Base-by-base conservation (phyloP, 2,329 filamentous ascomycete species). In the Neopestalotiopsis sp. region DNA sequence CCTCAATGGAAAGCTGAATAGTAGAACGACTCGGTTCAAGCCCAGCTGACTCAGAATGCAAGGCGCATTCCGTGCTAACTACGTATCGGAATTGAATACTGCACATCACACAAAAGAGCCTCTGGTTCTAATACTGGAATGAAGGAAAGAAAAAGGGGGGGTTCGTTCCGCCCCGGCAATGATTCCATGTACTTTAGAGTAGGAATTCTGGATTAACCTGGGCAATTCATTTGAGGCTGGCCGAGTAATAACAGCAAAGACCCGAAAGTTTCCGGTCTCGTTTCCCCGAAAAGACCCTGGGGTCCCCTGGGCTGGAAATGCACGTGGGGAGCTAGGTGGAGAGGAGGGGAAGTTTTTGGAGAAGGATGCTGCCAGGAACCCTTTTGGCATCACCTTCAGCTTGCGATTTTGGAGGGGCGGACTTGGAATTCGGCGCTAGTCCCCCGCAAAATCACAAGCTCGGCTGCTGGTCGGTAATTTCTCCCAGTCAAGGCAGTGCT, bases 361-460 rank as follows among this genome's bases (percentile, higher is more conserved):
- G 10, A 38, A 38, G 10, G 34, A 38, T 6, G 6, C 10, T 38
- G 34, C 34, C 34, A 38, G 34, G 34, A 38, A 38, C 34, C 34
- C 34, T 38, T 38, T 38, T 28, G 24, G 24, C 24, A 28, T 28
- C 24, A 3, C 24, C 24, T 28, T 28, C 24, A 28, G 24, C 24
- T 28, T 28, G 24, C 24, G 24, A 28, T 28, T 28, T 28, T 38
- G 34, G 34, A 38, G 34, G 34, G 34, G 34, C 34, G 34, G 34
- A 10, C 34, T 38, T 20, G 14, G 14, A 10, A 59, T 28, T 62
- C 34, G 28, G 59, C 59, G 32, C 59, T 62, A 62, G 32, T 62
- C 72, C 84, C 84, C 84, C 84, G 84, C 84, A 86, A 83, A 83
- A 84, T 87, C 85, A 87, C 85, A 87, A 87, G 85, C 85, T 87